Percentiles rank a stretch among this genome's conserved stretches.
phyloP scores from a whole-genome alignment of 345 rosid species.

The Populus simonii region DNA sequence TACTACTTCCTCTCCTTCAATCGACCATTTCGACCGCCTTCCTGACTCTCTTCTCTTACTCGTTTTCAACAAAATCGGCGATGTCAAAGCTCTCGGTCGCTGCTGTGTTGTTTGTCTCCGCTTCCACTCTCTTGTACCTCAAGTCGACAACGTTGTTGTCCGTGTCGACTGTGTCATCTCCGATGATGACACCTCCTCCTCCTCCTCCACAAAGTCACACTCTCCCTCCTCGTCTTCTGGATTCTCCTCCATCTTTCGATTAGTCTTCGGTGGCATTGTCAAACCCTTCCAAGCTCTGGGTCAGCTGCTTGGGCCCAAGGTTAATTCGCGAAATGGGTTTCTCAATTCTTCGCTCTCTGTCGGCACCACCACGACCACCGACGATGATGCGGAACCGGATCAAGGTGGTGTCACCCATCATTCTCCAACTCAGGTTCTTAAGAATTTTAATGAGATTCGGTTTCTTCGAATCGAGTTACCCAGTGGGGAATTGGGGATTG shows the following conservation, averaged over 20 bases:
- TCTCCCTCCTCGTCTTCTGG: constrained; percentile 19
- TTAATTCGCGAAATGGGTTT: constrained; percentile 6
- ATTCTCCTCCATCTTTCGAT: constrained; percentile 48
- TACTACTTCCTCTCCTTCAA: not conserved
- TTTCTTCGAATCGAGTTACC: constrained; percentile 81
- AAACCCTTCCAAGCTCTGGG: constrained; percentile 80
- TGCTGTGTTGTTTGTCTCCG: constrained; percentile 84
- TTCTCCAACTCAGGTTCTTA: constrained; percentile 88
- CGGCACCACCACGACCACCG: constrained; percentile 22
- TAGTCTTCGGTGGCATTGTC: constrained; percentile 61
- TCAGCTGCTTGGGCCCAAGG: constrained; percentile 56
- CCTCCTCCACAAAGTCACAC: constrained; percentile 55
- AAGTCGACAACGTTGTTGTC: constrained; percentile 81
- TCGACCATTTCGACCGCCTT: constrained; percentile 86
- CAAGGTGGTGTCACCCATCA: constrained; percentile 87
- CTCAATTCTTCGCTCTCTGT: constrained; percentile 25
- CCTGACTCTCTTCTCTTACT: constrained; percentile 76
- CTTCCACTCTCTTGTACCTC: constrained; percentile 68
- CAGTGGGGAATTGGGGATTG: constrained; percentile 76
- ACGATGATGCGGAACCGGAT: constrained; percentile 55
- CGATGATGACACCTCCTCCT: constrained; percentile 59
- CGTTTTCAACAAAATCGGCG: constrained; percentile 79
- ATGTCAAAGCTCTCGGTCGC: constrained; percentile 87
- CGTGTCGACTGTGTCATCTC: constrained; percentile 92
- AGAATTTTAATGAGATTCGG: constrained; percentile 87